These are phyloP conservation scores for Penicillium canariense DNA, from an alignment of 495 filamentous ascomycete species.

Conservation along the genomic window DNA sequence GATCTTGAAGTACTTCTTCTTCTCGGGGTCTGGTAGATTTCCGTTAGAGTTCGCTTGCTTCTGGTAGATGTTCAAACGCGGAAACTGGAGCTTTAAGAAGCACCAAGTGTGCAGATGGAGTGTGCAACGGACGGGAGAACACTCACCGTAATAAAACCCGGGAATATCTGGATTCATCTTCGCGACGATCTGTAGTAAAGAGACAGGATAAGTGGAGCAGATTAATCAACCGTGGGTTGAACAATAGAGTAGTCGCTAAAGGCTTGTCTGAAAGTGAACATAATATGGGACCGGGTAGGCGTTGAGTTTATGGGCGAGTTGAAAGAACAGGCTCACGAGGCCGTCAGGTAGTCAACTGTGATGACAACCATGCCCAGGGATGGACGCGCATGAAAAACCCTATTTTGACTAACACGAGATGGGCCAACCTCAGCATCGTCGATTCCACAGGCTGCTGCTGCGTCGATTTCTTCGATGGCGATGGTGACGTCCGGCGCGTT, in stretches of 20 bases:
- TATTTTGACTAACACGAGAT: neutral
- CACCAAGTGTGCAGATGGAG: neutral
- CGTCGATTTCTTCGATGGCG: neutral
- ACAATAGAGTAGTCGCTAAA: neutral
- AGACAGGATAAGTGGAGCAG: neutral
- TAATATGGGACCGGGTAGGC: neutral
- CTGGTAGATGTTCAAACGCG: neutral
- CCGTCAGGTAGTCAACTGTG: neutral
- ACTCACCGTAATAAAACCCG: slow-evolving; percentile 48
- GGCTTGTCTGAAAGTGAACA: neutral
- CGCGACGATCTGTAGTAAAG: neutral
- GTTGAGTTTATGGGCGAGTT: neutral
- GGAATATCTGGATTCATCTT: slow-evolving; percentile 52
- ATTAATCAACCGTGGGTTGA: neutral
- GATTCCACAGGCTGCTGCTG: neutral
- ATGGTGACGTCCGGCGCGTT: neutral
- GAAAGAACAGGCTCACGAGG: neutral
- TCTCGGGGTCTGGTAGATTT: slow-evolving; percentile 44
- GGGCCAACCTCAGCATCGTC: neutral
- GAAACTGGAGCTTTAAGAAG: neutral
- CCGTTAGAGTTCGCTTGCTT: neutral
- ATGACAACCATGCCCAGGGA: neutral
- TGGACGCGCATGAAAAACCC: neutral
- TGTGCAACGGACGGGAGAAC: neutral
- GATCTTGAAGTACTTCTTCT: slow-evolving; percentile 59